Evolutionary conservation across 2,329 filamentous ascomycete species (phyloP), one percentile per base, ranked within the genome.

Genomic region (Phialocephala subalpina): DNA sequence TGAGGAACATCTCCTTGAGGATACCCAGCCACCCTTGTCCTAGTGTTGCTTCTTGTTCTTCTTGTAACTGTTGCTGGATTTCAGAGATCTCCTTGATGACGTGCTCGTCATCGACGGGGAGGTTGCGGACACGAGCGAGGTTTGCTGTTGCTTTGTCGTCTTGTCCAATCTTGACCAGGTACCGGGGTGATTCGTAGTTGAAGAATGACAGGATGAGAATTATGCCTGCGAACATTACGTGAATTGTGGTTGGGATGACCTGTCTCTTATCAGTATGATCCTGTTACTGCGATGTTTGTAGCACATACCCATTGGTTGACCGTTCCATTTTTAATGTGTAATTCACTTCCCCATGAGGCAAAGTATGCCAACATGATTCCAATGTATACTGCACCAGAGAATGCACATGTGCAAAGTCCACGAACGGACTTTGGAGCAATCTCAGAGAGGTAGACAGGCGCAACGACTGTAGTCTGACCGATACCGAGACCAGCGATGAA

Each of bases 341-440:
- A 62, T 64, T 82, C 77, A 62, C 80, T 82, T 65, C 88, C 88
- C 74, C 89, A 91, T 77, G 89, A 91, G 66, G 90, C 87, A 73
- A 93, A 94, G 79, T 94, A 95, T 9, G 90, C 91, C 18, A 94
- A 82, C 72, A 94, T 90, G 67, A 94, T 92, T 27, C 91, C 92
- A 61, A 92, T 78, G 74, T 94, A 94, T 25, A 94, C 92, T 58
- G 90, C 83, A 0, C 88, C 89, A 0, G 88, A 87, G 75, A 92
- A 92, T 29, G 89, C 83, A 73, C 88, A 90, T 1, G 91, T 92
- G 74, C 90, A 93, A 25, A 94, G 85, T 70, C 92, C 91, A 62
- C 91, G 86, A 65, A 92, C 82, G 1, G 87, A 85, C 1, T 88
- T 86, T 0, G 91, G 90, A 0, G 90, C 86, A 45, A 92, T 88